Evolutionary conservation across 192 early-diverging fungal genomes (phyloP), one percentile per base, ranked within the genome.

Genomic region (Geranomyces michiganensis): DNA sequence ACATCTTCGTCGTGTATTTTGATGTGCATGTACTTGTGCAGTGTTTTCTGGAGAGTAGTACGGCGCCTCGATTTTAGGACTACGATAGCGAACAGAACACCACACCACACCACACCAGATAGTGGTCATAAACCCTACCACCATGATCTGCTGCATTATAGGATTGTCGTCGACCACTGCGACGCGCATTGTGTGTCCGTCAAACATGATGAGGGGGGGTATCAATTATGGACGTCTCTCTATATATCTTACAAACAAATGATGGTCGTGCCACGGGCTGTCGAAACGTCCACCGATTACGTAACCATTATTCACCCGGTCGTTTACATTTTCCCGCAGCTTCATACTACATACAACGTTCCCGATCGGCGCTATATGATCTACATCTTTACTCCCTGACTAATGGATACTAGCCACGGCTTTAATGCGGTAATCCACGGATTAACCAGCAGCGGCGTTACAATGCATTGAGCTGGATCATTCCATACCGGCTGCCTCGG

Each of bases 121-220:
- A n/a, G n/a, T n/a, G n/a, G n/a, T n/a, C n/a, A n/a, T n/a, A 44
- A 70, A 68, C 14, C 71, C 58, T 30, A 73, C 71, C 71, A 73
- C 71, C 71, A 73, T 43, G 21, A 73, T 73, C 31, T 73, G 71
- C 55, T 66, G 62, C 55, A 73, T 73, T 26, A 73, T 65, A 36
- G 71, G 71, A 43, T 73, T 73, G 43, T 73, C 71, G 43, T 73
- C 71, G 19, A 73, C 71, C 13, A 73, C 43, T n/a, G 71, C 71
- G 9, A 73, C 45, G 5, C 71, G 62, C n/a, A 67, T 22, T 19
- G 58, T 3, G 51, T 53, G 51, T 53, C 51, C 51, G 15, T 53
- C 51, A 17, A 41, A 7, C 36, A 41, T 41, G 10, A 10, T 10
- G 3, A 41, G n/a, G n/a, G n/a, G n/a, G n/a, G n/a, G n/a, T n/a